Conservation (phyloP, 805 yeast species). For the Zygosaccharomyces gambellarensis region DNA sequence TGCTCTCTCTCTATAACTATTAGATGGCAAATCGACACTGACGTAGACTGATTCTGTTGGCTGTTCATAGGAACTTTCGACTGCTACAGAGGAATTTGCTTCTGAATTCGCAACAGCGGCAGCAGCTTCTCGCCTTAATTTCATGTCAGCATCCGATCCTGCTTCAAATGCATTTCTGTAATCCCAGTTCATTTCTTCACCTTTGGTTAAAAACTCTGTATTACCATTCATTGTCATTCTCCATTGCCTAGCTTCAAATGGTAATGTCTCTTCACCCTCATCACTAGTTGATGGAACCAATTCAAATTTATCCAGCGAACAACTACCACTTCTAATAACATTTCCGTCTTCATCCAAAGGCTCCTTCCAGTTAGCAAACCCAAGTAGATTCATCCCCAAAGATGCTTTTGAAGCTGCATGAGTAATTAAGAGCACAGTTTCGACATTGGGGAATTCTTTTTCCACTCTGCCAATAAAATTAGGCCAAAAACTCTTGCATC, state of each 20-base stretch:
- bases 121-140: slow-evolving; percentile 41
- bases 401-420: slow-evolving; percentile 95
- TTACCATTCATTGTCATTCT: slow-evolving; percentile 61
- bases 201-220: slow-evolving; percentile 61
- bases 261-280: slow-evolving; percentile 13
- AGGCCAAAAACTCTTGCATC: slow-evolving; percentile 54
- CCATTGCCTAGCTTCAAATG: slow-evolving; percentile 47
- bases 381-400: slow-evolving; percentile 70
- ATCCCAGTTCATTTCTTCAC: slow-evolving; percentile 94
- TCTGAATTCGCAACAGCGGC: slow-evolving; percentile 17
- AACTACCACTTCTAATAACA: slow-evolving; percentile 69
- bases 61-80: slow-evolving; percentile 29
- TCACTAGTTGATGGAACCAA: neutral
- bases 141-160: slow-evolving; percentile 83
- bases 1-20: slow-evolving; percentile 27
- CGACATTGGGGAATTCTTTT: slow-evolving; percentile 51
- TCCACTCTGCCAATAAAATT: slow-evolving; percentile 57
- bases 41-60: slow-evolving; percentile 46
- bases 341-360: slow-evolving; percentile 44
- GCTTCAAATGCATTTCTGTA: slow-evolving; percentile 76
- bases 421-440: slow-evolving; percentile 66
- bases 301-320: slow-evolving; percentile 69
- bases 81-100: slow-evolving; percentile 15
- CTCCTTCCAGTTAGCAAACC: slow-evolving; percentile 47
- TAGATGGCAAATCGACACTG: slow-evolving; percentile 48